A percentile compares a stretch with the other conserved stretches of the same genome.
Conservation (phyloP, 768 basidiomycete genomes). For the Boletus sensibilis region DNA sequence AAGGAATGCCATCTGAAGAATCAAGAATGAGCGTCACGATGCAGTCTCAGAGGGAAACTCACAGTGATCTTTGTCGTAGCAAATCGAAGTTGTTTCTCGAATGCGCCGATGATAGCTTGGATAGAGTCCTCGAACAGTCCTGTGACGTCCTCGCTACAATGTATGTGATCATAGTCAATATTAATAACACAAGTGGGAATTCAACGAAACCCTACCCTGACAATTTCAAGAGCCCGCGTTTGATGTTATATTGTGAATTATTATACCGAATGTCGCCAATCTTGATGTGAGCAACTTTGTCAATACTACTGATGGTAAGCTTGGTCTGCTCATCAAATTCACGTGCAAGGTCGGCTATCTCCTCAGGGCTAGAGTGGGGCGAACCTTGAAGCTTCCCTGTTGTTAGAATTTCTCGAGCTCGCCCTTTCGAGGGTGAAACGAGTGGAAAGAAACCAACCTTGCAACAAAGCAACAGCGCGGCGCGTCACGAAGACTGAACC, state of each 20-base stretch:
- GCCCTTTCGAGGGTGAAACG: background rate
- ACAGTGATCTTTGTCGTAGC: background rate
- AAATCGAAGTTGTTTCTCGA: slow-evolving; percentile 5
- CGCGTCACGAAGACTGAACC: slow-evolving; percentile 50
- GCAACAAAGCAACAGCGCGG: slow-evolving; percentile 36
- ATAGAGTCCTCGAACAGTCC: slow-evolving; percentile 7
- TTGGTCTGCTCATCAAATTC: slow-evolving; percentile 11
- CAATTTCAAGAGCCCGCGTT: slow-evolving; percentile 3
- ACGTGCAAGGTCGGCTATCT: background rate
- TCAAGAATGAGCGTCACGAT: background rate
- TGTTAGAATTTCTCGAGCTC: background rate
- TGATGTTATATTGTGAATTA: slow-evolving; percentile 1
- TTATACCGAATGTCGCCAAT: slow-evolving; percentile 2
- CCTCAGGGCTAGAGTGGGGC: background rate
- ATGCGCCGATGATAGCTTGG: slow-evolving; percentile 11
- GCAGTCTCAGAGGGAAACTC: background rate
- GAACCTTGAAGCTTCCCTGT: slow-evolving; percentile 10
- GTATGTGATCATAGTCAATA: background rate
- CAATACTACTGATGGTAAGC: background rate
- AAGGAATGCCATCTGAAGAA: slow-evolving; percentile 10
- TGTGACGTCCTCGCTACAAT: slow-evolving; percentile 3
- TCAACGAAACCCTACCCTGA: background rate
- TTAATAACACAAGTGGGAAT: background rate
- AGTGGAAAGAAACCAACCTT: slow-evolving; percentile 23
- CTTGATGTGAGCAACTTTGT: slow-evolving; percentile 4